Conservation (phyloP, 1,284 basidiomycete genomes). For the Trichosporon coremiiforme region DNA sequence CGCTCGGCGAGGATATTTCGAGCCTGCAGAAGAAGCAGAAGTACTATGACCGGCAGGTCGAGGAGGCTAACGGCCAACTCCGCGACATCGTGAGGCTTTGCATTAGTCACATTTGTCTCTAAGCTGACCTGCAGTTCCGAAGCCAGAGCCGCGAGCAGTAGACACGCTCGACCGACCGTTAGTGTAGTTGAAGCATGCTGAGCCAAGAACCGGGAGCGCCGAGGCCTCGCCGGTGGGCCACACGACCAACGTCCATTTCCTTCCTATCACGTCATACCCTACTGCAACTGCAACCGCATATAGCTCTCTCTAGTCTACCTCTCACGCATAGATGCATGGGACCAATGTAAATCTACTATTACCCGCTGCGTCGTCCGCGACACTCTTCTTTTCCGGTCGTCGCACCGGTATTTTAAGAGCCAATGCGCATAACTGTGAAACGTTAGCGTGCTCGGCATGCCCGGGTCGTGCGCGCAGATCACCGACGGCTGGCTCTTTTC, state of each 20-base stretch:
- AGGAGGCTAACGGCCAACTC: conserved; percentile 80
- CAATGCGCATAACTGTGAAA: conserved; percentile 39
- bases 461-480: not conserved
- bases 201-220: not conserved
- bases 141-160: conserved; percentile 43
- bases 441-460: not conserved
- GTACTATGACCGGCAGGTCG: conserved; percentile 86
- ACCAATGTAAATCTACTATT: conserved; percentile 30
- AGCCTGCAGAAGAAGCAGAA: conserved; percentile 74
- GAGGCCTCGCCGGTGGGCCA: not conserved
- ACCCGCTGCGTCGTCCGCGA: conserved; percentile 24
- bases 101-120: too few species aligned
- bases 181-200: conserved; percentile 11
- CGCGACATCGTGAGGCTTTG: conserved; percentile 73
- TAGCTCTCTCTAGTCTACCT: conserved; percentile 17
- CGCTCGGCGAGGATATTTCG: conserved; percentile 74
- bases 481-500: not conserved
- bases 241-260: conserved; percentile 9
- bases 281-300: not conserved
- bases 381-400: conserved; percentile 13
- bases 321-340: conserved; percentile 35
- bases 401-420: conserved; percentile 29
- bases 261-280: conserved; percentile 13
- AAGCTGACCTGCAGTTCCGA: conserved; percentile 48
- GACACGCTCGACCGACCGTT: conserved; percentile 8